Base-by-base conservation (phyloP, 768 basidiomycete species). In the Coprinopsis sp. region DNA sequence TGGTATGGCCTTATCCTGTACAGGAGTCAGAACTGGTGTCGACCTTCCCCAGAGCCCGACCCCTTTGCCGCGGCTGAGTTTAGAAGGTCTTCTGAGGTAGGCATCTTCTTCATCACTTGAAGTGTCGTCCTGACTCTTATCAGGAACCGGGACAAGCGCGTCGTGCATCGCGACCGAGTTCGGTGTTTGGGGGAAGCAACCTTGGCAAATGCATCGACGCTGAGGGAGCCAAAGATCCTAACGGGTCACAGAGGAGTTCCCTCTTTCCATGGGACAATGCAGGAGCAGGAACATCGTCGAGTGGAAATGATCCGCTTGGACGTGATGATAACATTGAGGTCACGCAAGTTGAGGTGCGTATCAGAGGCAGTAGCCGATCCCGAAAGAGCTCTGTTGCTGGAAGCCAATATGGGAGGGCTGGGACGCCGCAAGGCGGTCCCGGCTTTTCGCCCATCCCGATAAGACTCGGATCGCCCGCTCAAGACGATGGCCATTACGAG, bases 111-210 rank as follows among this genome's bases (percentile, higher is more conserved):
- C 33, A n/a, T n/a, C 18, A 14, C 37, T 54, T 49, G 56, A 52
- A 12, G 61, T 69, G 21, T 78, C 84, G 3, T 87, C n/a, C 85
- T 23, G 84, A 89, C 71, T 16, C 11, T 19, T 16, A 6, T 22
- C 10, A 89, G 89, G 87, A 90, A 67, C 88, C 88, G 37, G 89
- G 86, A 24, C 85, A 87, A 81, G 87, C 74, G n/a, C 87, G 89
- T 53, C 78, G 71, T n/a, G 68, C 67, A 27, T 87, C 88, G 36
- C 74, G 76, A 16, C 74, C 78, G 11, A 71, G 71, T 12, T 81
- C 78, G 33, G 56, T 71, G 7, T 50, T 76, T 21, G 77, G 73
- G 29, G 75, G 54, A 21, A 57, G 71, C 39, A 65, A 79, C 47
- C 64, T 84, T 33, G 75, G 69, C 11, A 55, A 77, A 40, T 74